phyloP scores from a whole-genome alignment of 768 basidiomycete species.

The Infundibulicybe gibba region DNA sequence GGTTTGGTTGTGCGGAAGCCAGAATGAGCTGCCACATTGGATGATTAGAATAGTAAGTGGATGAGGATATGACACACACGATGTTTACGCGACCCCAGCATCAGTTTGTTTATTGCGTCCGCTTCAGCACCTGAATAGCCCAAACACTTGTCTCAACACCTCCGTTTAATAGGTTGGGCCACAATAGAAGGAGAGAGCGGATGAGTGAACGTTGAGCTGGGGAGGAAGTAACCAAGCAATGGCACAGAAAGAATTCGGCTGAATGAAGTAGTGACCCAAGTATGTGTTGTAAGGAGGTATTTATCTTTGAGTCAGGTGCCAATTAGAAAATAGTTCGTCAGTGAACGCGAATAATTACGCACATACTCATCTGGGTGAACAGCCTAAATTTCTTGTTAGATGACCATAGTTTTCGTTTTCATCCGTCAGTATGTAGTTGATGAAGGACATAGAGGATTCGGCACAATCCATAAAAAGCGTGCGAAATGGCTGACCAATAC shows the following conservation, averaged over 20 bases:
- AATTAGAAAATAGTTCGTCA: not conserved
- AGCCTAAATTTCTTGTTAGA: conserved; percentile 68
- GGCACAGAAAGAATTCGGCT: conserved; percentile 74
- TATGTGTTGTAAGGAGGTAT: conserved; percentile 39
- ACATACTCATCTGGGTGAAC: conserved; percentile 63
- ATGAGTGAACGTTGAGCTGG: conserved; percentile 85
- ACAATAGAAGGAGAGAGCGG: conserved; percentile 81
- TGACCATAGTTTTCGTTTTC: conserved; percentile 42
- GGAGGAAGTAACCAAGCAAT: conserved; percentile 60
- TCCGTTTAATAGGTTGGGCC: conserved; percentile 78
- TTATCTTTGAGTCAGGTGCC: too few species aligned
- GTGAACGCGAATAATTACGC: not conserved
- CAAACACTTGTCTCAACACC: conserved; percentile 74
- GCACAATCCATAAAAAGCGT: conserved; percentile 91
- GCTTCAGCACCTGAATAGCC: conserved; percentile 72
- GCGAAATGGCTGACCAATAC: too few species aligned
- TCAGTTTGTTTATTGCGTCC: conserved; percentile 68
- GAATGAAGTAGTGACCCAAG: conserved; percentile 88
- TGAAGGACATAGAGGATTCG: conserved; percentile 77
- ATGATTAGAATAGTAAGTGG: not conserved
- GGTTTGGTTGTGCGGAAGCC: conserved; percentile 44
- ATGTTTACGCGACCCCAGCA: conserved; percentile 54
- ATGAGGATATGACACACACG: conserved; percentile 36
- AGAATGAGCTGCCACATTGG: conserved; percentile 55
- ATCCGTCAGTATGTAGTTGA: conserved; percentile 66